A percentile compares a stretch with the other conserved stretches of the same genome.
These are phyloP conservation scores for Globisporangium irregulare DNA, from an alignment of 352 stramenopile species.

Conservation along the genomic window DNA sequence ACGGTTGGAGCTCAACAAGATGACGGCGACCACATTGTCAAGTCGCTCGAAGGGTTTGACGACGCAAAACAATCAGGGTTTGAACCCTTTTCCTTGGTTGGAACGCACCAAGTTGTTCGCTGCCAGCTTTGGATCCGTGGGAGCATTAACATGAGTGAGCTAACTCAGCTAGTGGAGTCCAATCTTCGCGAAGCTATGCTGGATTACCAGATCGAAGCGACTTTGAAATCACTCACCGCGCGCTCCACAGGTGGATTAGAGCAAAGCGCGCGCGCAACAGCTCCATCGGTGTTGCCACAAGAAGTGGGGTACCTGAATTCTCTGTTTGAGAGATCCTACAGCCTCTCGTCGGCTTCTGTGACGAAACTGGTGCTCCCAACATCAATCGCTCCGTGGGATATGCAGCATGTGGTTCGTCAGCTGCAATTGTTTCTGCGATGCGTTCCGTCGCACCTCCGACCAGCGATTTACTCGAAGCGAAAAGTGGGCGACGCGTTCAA, in stretches of 20 bases:
- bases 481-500: constrained; percentile 26
- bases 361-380: constrained; percentile 40
- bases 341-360: constrained; percentile 52
- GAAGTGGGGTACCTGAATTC: constrained; percentile 38
- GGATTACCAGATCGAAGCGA: constrained; percentile 76
- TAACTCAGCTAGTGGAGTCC: constrained; percentile 58
- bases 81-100: not conserved
- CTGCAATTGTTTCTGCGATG: constrained; percentile 49
- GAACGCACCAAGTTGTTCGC: constrained; percentile 16
- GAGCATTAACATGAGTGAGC: constrained; percentile 46
- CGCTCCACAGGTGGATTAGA: not conserved
- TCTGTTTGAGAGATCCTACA: constrained; percentile 48
- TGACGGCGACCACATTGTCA: constrained; percentile 9
- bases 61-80: not conserved
- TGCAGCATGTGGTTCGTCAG: constrained; percentile 52
- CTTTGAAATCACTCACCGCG: constrained; percentile 25
- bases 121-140: constrained; percentile 79
- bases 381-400: constrained; percentile 62
- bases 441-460: constrained; percentile 53
- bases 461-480: constrained; percentile 41
- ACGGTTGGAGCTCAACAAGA: not conserved
- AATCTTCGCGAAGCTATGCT: constrained; percentile 76
- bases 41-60: constrained; percentile 19
- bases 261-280: not conserved
- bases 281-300: constrained; percentile 14